Evolutionary conservation across 805 yeast species (phyloP), one percentile per base, ranked within the genome.

Genomic region (Monosporozyma solicola): DNA sequence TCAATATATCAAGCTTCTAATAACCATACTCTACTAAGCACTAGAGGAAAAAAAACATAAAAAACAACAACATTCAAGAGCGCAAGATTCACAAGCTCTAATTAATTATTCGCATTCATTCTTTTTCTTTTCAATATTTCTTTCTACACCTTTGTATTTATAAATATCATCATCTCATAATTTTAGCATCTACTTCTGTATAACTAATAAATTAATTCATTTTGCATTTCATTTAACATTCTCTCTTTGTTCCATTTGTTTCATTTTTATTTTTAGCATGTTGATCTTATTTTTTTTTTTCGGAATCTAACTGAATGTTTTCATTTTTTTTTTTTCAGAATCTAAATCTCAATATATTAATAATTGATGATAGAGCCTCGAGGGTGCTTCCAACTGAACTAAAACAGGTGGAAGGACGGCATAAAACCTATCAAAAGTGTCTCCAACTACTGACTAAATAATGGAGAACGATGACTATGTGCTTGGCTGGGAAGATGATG

Each of bases 401-500:
- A 32, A 37, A 7, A 37, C 8, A 7, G 20, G 16, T 37, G 16
- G 13, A 37, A 9, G 5, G 1, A 13, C 43, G 11, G 8, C 25
- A 39, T 39, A 39, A 20, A 9, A 13, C n/a, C 39, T 35, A 35
- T n/a, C 39, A 35, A 32, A 13, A 9, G 11, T 13, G 11, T n/a
- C 4, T 35, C 16, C 16, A 35, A 35, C 16, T 3, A 16, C 43
- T 11, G 7, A 16, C 8, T 22, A 9, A 43, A n/a, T 13, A 8
- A 37, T 51, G 49, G 48, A 47, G 48, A 48, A 55, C n/a, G 59
- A 56, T 37, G 55, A 56, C 35, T 54, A 56, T 27, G 51, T 45
- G 22, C 25, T 56, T 4, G 39, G 51, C 24, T 16, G 53, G n/a
- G 60, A 59, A 43, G 52, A 69, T 51, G 74, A 71, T 52, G 66